A percentile compares a stretch with the other conserved stretches of the same genome.
phyloP scores from a whole-genome alignment of 73 alveolate species.

The Stentor coeruleus region DNA sequence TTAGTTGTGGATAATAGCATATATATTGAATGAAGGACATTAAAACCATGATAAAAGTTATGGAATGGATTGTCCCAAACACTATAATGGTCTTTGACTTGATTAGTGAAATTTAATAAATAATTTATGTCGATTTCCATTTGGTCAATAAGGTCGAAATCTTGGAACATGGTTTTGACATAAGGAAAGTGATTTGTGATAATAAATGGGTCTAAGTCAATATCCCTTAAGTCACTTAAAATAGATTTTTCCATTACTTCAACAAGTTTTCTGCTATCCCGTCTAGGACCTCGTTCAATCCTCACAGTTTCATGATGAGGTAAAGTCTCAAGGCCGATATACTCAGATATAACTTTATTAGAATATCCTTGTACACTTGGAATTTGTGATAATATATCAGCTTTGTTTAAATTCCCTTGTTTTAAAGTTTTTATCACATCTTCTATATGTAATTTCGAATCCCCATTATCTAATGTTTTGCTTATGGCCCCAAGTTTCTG shows the following conservation, averaged over 20 bases:
- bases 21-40: not conserved
- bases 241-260: not conserved
- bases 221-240: not conserved
- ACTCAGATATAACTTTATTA: not conserved
- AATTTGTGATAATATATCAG: not conserved
- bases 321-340: not conserved
- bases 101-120: not conserved
- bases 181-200: not conserved
- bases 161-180: not conserved
- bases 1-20: not conserved
- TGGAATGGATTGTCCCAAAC: not conserved
- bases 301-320: not conserved
- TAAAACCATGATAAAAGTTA: not conserved
- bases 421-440: not conserved
- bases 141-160: not conserved
- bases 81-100: not conserved
- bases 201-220: not conserved
- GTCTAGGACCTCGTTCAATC: not conserved
- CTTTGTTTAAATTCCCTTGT: slow-evolving; percentile 7
- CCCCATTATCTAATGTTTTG: not conserved
- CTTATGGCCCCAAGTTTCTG: not conserved
- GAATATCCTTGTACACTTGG: not conserved
- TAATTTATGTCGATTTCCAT: not conserved
- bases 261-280: not conserved
- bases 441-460: not conserved